Conservation (phyloP, 306 rosid genomes). For the Gynostemma pentaphyllum region DNA sequence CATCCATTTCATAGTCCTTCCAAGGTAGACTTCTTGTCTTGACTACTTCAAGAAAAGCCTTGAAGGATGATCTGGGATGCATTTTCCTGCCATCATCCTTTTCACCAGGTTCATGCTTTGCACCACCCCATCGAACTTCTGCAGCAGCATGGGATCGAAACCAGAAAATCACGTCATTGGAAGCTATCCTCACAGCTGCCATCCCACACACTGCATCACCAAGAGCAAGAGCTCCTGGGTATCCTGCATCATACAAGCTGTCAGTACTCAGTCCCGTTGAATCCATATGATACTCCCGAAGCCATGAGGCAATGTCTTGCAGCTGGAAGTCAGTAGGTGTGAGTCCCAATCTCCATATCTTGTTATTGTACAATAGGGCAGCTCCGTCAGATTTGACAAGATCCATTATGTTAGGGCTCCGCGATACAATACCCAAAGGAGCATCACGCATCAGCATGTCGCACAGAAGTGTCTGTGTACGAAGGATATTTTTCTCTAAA, state of each 20-base stretch:
- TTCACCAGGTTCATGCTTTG: constrained; percentile 77
- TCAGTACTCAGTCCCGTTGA: constrained; percentile 92
- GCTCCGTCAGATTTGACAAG: constrained; percentile 96
- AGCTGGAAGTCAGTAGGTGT: constrained; percentile 63
- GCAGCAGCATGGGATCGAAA: constrained; percentile 76
- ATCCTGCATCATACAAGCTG: constrained; percentile 82
- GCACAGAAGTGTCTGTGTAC: too few species aligned
- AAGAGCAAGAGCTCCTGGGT: constrained; percentile 50
- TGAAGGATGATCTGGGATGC: constrained; percentile 94
- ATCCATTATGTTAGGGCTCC: constrained; percentile 82
- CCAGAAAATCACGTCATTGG: constrained; percentile 69
- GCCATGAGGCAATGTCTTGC: constrained; percentile 57
- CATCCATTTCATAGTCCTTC: constrained; percentile 92
- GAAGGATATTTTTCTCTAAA: constrained; percentile 70
- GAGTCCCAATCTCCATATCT: constrained; percentile 62
- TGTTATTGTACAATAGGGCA: constrained; percentile 55
- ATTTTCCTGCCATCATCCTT: constrained; percentile 60
- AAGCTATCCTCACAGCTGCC: constrained; percentile 77
- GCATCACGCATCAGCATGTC: constrained; percentile 89
- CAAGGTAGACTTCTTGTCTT: constrained; percentile 65
- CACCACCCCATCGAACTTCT: constrained; percentile 89
- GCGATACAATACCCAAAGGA: constrained; percentile 73
- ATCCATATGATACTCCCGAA: constrained; percentile 57
- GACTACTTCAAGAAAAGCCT: constrained; percentile 91
- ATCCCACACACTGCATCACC: constrained; percentile 69